Base-by-base conservation (phyloP, 106 monocot species). In the Dioscorea zingiberensis region DNA sequence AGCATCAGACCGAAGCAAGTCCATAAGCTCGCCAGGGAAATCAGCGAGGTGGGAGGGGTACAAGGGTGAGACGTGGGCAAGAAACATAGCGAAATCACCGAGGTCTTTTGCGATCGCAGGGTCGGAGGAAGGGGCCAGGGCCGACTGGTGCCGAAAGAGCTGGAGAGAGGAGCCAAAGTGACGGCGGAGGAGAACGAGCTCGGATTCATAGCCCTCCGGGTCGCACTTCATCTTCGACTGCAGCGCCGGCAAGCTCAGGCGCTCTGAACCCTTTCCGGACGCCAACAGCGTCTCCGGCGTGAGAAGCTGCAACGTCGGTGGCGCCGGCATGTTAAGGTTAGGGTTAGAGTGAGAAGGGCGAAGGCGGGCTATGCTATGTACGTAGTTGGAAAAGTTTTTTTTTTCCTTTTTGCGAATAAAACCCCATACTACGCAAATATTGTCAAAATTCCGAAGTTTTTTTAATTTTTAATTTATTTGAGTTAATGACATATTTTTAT, bases 171-270 rank as follows among this genome's bases (percentile, higher is more conserved):
- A 97, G 28, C 83, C 86, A 69, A 97, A 97, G 73, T 82, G 83
- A 68, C 85, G 85, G 65, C 72, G 57, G 46, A 88, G 71, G 56
- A 88, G 79, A 15, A 67, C 69, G 48, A 97, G 83, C 84, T 97
- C 97, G 23, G 76, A 29, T 62, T 73, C 72, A 77, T 97, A 92
- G 18, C 88, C 88, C 62, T 76, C 78, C 0, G 97, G 97, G 58
- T 97, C 97, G 53, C 76, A 74, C 75, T 97, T 97, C 92, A 97
- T 97, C 88, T 85, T 92, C 4, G 88, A 88, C 60, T 97, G 97
- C 51, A 97, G 77, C 16, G 77, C 51, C 1, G 81, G 92, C 18
- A 97, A 81, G 65, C 63, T 86, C 14, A 89, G 49, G 48, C 55
- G 66, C 25, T 76, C 83, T 2, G 85, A 49, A 0, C 69, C 65